These are phyloP conservation scores for Neurospora pannonica DNA, from an alignment of 495 filamentous ascomycete genomes.

Conservation along the genomic window DNA sequence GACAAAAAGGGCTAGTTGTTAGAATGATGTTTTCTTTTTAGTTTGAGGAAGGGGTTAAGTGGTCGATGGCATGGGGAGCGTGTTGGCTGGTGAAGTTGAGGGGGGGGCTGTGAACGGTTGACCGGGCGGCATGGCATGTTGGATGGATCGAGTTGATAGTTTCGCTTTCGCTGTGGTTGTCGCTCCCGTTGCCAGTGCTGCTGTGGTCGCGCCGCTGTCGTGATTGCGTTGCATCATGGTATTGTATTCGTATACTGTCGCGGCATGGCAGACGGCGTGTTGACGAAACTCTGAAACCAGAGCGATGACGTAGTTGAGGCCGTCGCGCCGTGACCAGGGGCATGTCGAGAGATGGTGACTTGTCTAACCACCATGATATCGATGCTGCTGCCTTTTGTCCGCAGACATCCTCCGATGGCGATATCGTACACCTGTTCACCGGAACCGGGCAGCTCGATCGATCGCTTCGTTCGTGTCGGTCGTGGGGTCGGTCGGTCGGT, in stretches of 20 bases:
- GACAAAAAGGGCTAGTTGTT: neutral
- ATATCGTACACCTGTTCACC: neutral
- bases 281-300: neutral
- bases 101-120: neutral
- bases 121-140: neutral
- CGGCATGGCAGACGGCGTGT: neutral
- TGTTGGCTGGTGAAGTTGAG: neutral
- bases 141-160: neutral
- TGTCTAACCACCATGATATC: neutral
- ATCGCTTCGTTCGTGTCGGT: neutral
- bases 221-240: neutral
- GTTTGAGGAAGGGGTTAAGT: neutral
- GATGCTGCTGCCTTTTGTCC: neutral
- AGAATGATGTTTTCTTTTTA: constrained; percentile 34
- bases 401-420: neutral
- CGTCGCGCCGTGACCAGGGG: neutral
- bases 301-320: neutral
- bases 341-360: neutral
- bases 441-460: neutral
- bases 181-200: neutral
- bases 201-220: neutral
- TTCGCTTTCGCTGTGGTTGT: neutral
- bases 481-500: neutral
- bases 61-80: neutral
- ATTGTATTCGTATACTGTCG: neutral